Base-by-base conservation (phyloP, 345 rosid species). In the Cardamine chenopodiifolia region DNA sequence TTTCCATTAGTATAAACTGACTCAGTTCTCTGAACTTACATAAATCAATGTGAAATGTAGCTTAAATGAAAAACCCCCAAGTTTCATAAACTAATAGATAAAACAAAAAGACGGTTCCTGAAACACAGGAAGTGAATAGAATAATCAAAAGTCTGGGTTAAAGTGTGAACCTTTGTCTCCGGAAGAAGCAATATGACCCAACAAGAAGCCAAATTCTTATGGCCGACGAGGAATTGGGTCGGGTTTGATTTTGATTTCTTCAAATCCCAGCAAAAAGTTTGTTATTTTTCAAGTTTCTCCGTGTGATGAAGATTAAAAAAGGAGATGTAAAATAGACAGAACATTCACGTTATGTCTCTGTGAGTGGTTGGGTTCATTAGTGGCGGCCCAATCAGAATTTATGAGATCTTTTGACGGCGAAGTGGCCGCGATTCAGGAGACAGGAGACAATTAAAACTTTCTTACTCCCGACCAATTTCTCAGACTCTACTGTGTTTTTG, bases 91-190 rank as follows among this genome's bases (percentile, higher is more conserved):
- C 68, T 54, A 76, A 70, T 55, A 32, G 25, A 76, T 66, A 60
- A 67, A 76, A 70, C 32, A 71, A 31, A 62, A 58, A 37, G 63
- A 59, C 59, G 64, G 57, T 63, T 60, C 71, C 61, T 79, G 79
- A 67, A 62, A 81, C 81, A 18, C 54, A 69, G 85, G 86, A 66
- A 77, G 72, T 73, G 71, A 61, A 64, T 67, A 71, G 66, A 83
- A 73, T 80, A 73, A 62, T 77, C 76, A 71, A 84, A 83, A 73
- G 11, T n/a, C 66, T 50, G 25, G 44, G 39, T 61, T 52, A 48
- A 56, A 72, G 57, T 45, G 28, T 23, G 64, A 80, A 86, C 88
- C 89, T 90, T 74, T 86, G 85, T 76, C 85, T 87, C 82, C 55
- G 76, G 78, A 85, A 85, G 79, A 88, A 85, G 90, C 82, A 83